These are phyloP conservation scores for Solanum piurae DNA, from an alignment of 257 asterid species.

Conservation along the genomic window DNA sequence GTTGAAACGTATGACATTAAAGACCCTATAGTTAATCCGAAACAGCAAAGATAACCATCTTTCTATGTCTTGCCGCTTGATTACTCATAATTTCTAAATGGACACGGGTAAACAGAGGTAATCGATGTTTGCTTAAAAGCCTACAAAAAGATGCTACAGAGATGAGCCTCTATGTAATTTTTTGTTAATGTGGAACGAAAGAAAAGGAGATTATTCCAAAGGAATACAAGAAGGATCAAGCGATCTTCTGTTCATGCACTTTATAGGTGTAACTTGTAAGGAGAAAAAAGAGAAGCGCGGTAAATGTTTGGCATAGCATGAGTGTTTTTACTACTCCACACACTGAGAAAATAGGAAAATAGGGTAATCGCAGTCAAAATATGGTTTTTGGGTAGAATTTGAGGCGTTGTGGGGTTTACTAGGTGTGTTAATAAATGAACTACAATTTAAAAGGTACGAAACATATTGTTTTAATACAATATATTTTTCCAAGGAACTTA, in stretches of 20 bases:
- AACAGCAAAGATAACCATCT: not conserved
- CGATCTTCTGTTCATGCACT: not conserved
- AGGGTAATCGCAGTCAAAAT: not conserved
- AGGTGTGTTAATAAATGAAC: not conserved
- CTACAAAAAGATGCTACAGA: not conserved
- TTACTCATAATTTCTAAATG: not conserved
- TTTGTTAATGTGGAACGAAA: not conserved
- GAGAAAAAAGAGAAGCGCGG: not conserved
- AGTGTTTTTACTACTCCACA: not conserved
- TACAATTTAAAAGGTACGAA: not conserved
- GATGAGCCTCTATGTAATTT: not conserved
- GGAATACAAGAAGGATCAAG: not conserved
- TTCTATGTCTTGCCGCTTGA: not conserved
- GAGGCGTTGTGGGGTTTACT: not conserved
- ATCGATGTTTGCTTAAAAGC: not conserved
- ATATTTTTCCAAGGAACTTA: not conserved
- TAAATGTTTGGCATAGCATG: not conserved
- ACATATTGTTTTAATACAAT: not conserved
- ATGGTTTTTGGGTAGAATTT: not conserved
- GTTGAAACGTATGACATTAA: not conserved
- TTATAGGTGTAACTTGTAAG: not conserved
- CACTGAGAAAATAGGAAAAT: not conserved
- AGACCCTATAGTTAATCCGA: not conserved
- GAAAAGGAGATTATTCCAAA: not conserved
- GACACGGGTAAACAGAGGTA: not conserved